Percentiles rank a stretch among this genome's conserved stretches.
Conservation (phyloP, 2,329 filamentous ascomycete species). For the Penicillium sp. region DNA sequence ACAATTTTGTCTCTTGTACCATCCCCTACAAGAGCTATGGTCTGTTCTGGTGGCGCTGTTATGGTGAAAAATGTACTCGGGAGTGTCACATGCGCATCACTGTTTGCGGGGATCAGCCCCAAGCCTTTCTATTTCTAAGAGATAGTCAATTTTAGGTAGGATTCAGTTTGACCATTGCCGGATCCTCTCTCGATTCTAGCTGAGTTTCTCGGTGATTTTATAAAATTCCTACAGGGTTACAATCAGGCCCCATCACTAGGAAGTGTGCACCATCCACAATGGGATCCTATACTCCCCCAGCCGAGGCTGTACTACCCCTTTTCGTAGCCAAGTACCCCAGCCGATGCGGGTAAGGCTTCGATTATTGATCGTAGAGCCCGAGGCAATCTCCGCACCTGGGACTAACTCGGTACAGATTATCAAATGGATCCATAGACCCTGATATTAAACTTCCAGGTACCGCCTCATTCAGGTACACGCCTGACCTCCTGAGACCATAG, state of each 20-base stretch:
- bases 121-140: neutral
- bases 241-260: neutral
- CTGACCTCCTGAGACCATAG: neutral
- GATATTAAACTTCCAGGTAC: neutral
- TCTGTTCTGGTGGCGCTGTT: neutral
- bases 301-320: conserved; percentile 1
- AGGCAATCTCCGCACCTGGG: neutral
- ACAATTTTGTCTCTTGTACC: neutral
- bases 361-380: neutral
- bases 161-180: neutral
- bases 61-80: neutral
- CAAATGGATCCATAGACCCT: neutral
- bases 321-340: neutral
- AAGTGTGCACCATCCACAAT: neutral
- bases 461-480: neutral
- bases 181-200: neutral
- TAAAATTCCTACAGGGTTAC: neutral
- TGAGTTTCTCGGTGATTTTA: neutral
- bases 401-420: neutral
- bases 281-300: neutral
- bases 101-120: neutral
- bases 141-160: neutral
- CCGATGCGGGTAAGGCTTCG: neutral
- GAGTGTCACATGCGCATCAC: neutral
- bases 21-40: neutral